Percentiles rank a stretch among this genome's conserved stretches.
Conservation (phyloP, 2,329 filamentous ascomycete species). For the Monosporascus sp. region DNA sequence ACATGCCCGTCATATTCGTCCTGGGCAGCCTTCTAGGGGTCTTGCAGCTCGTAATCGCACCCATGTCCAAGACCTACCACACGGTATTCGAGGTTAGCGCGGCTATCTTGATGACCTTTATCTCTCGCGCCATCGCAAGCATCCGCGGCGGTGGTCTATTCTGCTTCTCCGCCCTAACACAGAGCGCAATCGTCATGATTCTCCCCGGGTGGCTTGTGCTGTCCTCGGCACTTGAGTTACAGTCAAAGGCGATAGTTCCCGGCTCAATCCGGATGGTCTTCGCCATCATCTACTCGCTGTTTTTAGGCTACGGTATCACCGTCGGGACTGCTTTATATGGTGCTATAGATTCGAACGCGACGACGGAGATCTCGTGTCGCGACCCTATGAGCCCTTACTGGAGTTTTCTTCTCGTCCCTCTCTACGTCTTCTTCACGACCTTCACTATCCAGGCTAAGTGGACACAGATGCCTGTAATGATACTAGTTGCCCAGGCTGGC, state of each 20-base stretch:
- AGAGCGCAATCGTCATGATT: slow-evolving; percentile 61
- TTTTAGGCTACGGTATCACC: slow-evolving; percentile 68
- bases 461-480: slow-evolving; percentile 74
- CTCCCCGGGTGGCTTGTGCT: slow-evolving; percentile 60
- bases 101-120: slow-evolving; percentile 56
- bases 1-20: slow-evolving; percentile 66
- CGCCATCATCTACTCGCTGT: slow-evolving; percentile 67
- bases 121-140: slow-evolving; percentile 58
- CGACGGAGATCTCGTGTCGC: slow-evolving; percentile 26
- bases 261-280: slow-evolving; percentile 71
- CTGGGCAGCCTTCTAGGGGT: slow-evolving; percentile 66
- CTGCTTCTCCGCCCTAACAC: slow-evolving; percentile 61
- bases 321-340: slow-evolving; percentile 37
- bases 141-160: slow-evolving; percentile 47
- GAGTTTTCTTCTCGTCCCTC: slow-evolving; percentile 67
- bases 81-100: slow-evolving; percentile 63
- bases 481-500: slow-evolving; percentile 65
- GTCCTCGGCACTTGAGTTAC: slow-evolving; percentile 53
- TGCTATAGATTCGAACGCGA: slow-evolving; percentile 35
- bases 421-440: slow-evolving; percentile 68
- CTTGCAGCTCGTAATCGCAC: slow-evolving; percentile 65
- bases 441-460: slow-evolving; percentile 78
- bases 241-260: slow-evolving; percentile 63
- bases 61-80: slow-evolving; percentile 61
- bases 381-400: slow-evolving; percentile 28